Evolutionary conservation across 2,329 filamentous ascomycete genomes (phyloP), one percentile per base, ranked within the genome.

Genomic region (Emmonsia crescens): DNA sequence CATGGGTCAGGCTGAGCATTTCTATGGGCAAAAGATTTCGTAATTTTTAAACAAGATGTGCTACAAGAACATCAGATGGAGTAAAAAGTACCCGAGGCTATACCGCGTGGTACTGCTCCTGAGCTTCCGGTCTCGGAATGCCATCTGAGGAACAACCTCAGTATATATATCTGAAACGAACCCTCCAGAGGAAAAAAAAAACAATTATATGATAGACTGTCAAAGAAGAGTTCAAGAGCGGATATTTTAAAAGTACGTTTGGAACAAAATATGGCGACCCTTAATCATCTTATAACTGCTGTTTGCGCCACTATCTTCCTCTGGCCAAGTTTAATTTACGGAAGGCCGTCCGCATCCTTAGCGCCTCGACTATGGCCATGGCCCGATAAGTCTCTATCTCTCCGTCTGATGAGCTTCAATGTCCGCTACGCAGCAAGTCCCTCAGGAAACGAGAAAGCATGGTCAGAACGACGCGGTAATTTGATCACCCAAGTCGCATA

Each of bases 391-490:
- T 58, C 56, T 31, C 24, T 58, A 10, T 42, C 56, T 3, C 29
- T 59, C 29, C 57, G 57, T 9, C 29, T 83, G 56, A 66, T 83
- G 38, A 82, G 80, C 42, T 80, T 83, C 71, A 84, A 84, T 66
- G 82, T 84, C 57, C 80, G 82, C 59, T 83, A 82, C 72, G 81
- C 79, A 6, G 81, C 80, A 19, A 70, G 69, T 0, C 80, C 79
- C 0, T 80, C 80, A 66, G 71, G 72, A 63, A 79, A 79, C 54
- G 82, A 84, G 67, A 72, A 75, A 48, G 76, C 74, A 10, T 84
- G 82, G 82, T 63, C 70, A 1, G 73, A 78, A n/a, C 78, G 82
- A 40, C 72, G 70, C 60, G 75, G 75, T 9, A 69, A 73, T 2
- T 69, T 83, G 5, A 63, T 81, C 52, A 79, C 77, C 61, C 76